A percentile compares a stretch with the other conserved stretches of the same genome.
These are phyloP conservation scores for Backusella mclennaniae DNA, from an alignment of 192 early-diverging fungal genomes.

Conservation along the genomic window DNA sequence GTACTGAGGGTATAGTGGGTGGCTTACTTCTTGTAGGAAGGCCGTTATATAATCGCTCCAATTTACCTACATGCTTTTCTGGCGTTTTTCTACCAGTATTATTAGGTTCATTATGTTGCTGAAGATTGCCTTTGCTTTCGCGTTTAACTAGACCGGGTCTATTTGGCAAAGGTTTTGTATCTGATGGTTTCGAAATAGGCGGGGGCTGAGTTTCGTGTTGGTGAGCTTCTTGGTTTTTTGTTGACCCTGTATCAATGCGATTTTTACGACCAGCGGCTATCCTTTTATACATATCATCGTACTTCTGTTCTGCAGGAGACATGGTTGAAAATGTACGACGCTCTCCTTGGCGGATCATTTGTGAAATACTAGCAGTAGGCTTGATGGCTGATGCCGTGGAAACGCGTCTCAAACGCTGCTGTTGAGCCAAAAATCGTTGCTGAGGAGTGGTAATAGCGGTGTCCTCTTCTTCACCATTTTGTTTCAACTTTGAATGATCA, in stretches of 20 bases:
- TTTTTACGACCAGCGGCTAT: not conserved
- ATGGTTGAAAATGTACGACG: conserved; percentile 32
- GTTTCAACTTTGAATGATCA: conserved; percentile 15
- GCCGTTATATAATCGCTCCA: conserved; percentile 26
- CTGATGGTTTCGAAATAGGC: not conserved
- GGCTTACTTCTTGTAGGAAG: conserved; percentile 18
- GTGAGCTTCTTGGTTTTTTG: not conserved
- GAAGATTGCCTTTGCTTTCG: not conserved
- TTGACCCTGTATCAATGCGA: not conserved
- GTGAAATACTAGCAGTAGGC: conserved; percentile 24
- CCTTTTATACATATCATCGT: conserved; percentile 39
- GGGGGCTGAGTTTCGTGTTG: not conserved
- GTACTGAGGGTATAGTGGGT: not conserved
- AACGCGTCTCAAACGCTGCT: conserved; percentile 14
- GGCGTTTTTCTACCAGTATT: conserved; percentile 1
- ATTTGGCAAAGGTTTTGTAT: not conserved
- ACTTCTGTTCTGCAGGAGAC: conserved; percentile 37
- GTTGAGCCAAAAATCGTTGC: conserved; percentile 1
- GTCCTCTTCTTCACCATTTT: not conserved
- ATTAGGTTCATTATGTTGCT: not conserved
- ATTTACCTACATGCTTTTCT: conserved; percentile 6
- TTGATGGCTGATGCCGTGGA: conserved; percentile 4
- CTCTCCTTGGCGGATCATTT: conserved; percentile 32
- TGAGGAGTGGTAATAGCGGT: not conserved
- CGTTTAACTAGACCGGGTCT: not conserved